These are phyloP conservation scores for Microbotryum scabiosae DNA, from an alignment of 1,284 basidiomycete genomes.

Conservation along the genomic window DNA sequence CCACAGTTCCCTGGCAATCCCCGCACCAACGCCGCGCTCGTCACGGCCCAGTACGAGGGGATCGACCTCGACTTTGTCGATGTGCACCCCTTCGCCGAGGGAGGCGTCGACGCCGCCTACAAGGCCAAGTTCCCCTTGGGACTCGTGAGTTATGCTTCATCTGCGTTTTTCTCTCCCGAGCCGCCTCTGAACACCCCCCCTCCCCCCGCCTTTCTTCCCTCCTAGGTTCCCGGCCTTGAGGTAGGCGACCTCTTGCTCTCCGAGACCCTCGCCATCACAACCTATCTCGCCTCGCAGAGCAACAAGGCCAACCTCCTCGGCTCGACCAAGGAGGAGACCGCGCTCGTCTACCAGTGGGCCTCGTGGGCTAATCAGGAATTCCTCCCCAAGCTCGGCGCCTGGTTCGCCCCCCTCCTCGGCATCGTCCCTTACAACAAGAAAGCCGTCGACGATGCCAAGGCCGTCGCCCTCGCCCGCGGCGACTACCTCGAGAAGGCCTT, in stretches of 20 bases:
- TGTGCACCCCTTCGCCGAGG: constrained; percentile 67
- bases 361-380: constrained; percentile 16
- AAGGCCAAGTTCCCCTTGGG: constrained; percentile 29
- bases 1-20: constrained; percentile 20
- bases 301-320: constrained; percentile 34
- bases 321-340: constrained; percentile 26
- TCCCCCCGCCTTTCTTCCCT: constrained; percentile 45
- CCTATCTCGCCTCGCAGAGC: constrained; percentile 49
- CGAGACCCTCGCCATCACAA: constrained; percentile 73
- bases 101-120: constrained; percentile 21
- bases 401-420: constrained; percentile 55
- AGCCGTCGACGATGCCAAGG: constrained; percentile 51
- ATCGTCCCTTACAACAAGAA: constrained; percentile 47
- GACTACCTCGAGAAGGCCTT: constrained; percentile 66
- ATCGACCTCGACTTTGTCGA: constrained; percentile 61
- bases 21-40: constrained; percentile 46
- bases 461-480: constrained; percentile 39
- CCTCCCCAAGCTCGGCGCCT: constrained; percentile 66
- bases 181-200: neutral
- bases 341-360: constrained; percentile 31
- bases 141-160: constrained; percentile 6
- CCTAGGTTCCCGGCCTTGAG: constrained; percentile 78
- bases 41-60: constrained; percentile 62
- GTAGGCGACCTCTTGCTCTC: constrained; percentile 67
- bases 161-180: neutral